Percentiles rank a stretch among this genome's conserved stretches.
Evolutionary conservation across 1,139 yeast species (phyloP).

Genomic region (Saccharomyces hybrid): DNA sequence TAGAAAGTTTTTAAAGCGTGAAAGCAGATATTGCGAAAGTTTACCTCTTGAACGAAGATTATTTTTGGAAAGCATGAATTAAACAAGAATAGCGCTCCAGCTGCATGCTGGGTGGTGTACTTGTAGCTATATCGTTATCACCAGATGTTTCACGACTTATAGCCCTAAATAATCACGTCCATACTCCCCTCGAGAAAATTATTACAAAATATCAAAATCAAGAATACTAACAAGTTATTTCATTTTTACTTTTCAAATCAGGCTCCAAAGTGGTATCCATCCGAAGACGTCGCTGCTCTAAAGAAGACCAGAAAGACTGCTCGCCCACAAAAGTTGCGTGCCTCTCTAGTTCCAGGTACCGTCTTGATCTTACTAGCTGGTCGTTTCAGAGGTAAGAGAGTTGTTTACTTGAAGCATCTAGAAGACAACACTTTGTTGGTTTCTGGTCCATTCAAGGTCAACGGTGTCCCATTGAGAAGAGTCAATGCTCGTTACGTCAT

Average conservation of each 20-base stretch:
- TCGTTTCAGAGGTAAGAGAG: constrained; percentile 99
- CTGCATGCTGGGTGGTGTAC: too few relatives aligned
- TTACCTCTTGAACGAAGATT: too few relatives aligned
- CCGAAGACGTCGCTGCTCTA: constrained; percentile 86
- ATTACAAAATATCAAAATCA: not conserved
- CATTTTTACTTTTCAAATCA: constrained; percentile 13
- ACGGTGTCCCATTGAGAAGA: constrained; percentile 99
- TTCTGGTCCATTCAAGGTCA: constrained; percentile 99
- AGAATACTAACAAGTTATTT: constrained; percentile 13
- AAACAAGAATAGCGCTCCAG: too few relatives aligned
- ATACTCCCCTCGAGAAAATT: too few relatives aligned
- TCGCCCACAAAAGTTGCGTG: constrained; percentile 94
- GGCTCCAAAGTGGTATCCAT: constrained; percentile 94
- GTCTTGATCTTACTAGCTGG: constrained; percentile 98
- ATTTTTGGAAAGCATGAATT: too few relatives aligned
- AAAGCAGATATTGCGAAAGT: too few relatives aligned
- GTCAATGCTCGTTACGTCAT: constrained; percentile 98
- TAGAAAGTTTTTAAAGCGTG: too few relatives aligned
- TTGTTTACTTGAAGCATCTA: constrained; percentile 93
- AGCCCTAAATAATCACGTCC: not conserved
- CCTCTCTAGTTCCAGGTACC: constrained; percentile 97
- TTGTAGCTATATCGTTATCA: too few relatives aligned
- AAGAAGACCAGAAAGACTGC: constrained; percentile 83
- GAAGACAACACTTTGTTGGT: constrained; percentile 98
- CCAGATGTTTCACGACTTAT: too few relatives aligned